Percentiles rank a stretch among this genome's conserved stretches.
Conservation (phyloP, 1,139 yeast genomes). For the Suhomyces maxii region DNA sequence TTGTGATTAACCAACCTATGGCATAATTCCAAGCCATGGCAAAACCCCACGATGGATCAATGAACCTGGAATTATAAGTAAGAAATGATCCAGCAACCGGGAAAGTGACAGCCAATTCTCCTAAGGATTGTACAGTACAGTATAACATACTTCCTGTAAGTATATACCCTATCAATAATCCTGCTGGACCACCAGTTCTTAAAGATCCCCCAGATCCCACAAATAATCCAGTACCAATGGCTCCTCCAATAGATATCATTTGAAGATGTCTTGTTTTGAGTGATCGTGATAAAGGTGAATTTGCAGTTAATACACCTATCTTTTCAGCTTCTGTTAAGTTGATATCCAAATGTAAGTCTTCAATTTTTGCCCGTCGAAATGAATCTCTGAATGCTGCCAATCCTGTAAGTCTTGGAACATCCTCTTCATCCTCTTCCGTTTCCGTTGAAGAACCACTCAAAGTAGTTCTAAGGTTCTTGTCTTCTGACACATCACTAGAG, state of each 20-base stretch:
- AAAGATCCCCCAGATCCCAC: conserved; percentile 76
- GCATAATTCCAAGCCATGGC: conserved; percentile 78
- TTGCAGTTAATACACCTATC: conserved; percentile 62
- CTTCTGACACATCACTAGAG: background rate
- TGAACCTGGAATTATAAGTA: conserved; percentile 62
- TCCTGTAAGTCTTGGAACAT: conserved; percentile 25
- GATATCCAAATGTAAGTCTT: conserved; percentile 57
- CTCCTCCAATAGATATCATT: conserved; percentile 84
- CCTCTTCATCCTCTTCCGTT: conserved; percentile 12
- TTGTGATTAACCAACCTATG: conserved; percentile 70
- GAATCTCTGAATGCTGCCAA: conserved; percentile 51
- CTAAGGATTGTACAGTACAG: conserved; percentile 73
- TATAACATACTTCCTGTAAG: conserved; percentile 67
- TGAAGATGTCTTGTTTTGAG: conserved; percentile 65
- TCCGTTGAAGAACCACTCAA: background rate
- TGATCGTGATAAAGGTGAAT: conserved; percentile 63
- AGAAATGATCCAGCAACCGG: conserved; percentile 79
- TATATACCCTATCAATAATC: conserved; percentile 64
- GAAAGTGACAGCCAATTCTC: conserved; percentile 75
- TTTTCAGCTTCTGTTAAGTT: conserved; percentile 63
- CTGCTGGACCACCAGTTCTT: conserved; percentile 75
- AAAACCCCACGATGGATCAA: conserved; percentile 76
- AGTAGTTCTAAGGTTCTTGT: background rate
- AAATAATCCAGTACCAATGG: conserved; percentile 76
- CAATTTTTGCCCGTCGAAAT: conserved; percentile 52